Base-by-base conservation (phyloP, 2,329 filamentous ascomycete species). In the Venturia carpophila region DNA sequence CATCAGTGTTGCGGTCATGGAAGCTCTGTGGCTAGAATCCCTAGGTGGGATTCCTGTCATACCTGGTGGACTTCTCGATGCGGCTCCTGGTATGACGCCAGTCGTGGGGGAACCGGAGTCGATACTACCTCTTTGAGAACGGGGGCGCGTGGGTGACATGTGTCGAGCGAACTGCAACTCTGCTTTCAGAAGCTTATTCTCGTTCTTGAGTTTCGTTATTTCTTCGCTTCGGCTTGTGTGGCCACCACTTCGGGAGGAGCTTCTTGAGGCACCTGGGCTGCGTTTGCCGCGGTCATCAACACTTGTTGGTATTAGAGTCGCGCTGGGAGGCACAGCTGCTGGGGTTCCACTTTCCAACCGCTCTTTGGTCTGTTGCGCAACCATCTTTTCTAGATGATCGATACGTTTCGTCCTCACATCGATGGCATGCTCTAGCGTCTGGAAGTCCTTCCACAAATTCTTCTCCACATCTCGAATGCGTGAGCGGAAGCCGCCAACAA, bases 361-460 rank as follows among this genome's bases (percentile, higher is more conserved):
- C 69, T 86, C 84, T 1, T 89, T 72, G 7, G 83, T 65, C 45
- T 65, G 64, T 67, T 82, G 78, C 65, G 79, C 71, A 41, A 94
- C 86, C 52, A 91, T 83, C 19, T 87, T 85, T 76, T 99, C 94
- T 0, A 99, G 82, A 2, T 90, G 85, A 69, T 97, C 93, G 39
- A 99, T 84, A 70, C 91, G 91, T 79, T 95, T 94, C 67, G 88
- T 83, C 19, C 92, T 87, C 34, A 86, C 78, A 64, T 94, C 90
- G 37, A 97, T 84, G 45, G 87, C 90, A 69, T 86, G 87, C 75
- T 97, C 92, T 1, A 99, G 82, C 0, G 83, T 85, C 71, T 95
- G 90, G 72, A 97, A 97, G 72, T 97, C 92, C 68, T 91, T 90
- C 79, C 87, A 88, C n/a, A 97, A 78, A 67, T 96, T 90, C 61